Base-by-base conservation (phyloP, 139 green algal genomes). In the Chlorella sp. region DNA sequence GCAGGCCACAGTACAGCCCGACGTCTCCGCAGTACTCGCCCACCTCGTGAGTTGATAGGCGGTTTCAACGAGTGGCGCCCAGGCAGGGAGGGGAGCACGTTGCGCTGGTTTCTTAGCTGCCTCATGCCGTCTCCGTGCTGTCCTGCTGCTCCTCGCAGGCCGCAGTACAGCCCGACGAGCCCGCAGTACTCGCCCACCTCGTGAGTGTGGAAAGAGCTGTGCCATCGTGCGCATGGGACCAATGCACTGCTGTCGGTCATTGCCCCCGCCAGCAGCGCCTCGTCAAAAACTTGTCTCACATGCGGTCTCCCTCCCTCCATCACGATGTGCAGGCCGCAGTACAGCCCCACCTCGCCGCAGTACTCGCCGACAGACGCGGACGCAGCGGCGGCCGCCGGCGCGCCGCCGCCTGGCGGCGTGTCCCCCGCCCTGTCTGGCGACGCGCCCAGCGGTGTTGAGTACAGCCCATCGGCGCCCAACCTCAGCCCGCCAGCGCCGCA, bases 181-280 rank as follows among this genome's bases (percentile, higher is more conserved):
- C 93, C 93, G n/a, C 88, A 83, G 13, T 95, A 93, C 81, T 88
- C 54, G 24, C 93, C 95, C 14, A 95, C 93, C 1, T 93, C 82
- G 58, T 65, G 58, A 65, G 58, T 65, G 28, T 30, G n/a, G n/a
- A n/a, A n/a, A n/a, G n/a, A n/a, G n/a, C n/a, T n/a, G n/a, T n/a
- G n/a, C n/a, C n/a, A n/a, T n/a, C n/a, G n/a, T n/a, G n/a, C n/a
- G n/a, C n/a, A n/a, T n/a, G n/a, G n/a, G n/a, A n/a, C n/a, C n/a
- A n/a, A n/a, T n/a, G n/a, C n/a, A n/a, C 58, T 65, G 4, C 58
- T 65, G 58, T 17, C 4, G 19, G 34, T 26, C 65, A 73, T 44
- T 17, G 38, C n/a, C n/a, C n/a, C 28, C 6, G n/a, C 17, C 32
- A 73, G 32, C 28, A 43, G 7, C 13, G 34, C 32, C n/a, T 30